Evolutionary conservation across 1,139 yeast genomes (phyloP).

Genomic region (Meyerozyma elateridarum): DNA sequence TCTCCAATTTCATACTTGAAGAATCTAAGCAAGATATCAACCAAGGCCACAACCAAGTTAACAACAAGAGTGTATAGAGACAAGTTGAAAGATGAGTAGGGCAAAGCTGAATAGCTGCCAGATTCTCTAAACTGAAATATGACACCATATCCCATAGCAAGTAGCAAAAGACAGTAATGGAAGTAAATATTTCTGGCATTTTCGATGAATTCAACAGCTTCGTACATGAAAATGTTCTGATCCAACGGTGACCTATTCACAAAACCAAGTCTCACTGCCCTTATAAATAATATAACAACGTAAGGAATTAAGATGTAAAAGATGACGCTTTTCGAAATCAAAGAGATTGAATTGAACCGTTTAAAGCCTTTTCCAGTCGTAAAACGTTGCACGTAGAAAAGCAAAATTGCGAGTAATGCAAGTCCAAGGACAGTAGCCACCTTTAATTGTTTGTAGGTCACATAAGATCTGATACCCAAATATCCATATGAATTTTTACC

Average conservation of each 20-base stretch:
- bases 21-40: conserved; percentile 5
- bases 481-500: conserved; percentile 26
- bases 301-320: conserved; percentile 27
- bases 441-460: conserved; percentile 17
- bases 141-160: conserved; percentile 40
- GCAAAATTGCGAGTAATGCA: conserved; percentile 18
- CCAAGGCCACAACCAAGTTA: conserved; percentile 9
- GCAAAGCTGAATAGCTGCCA: too few relatives aligned
- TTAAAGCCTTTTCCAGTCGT: conserved; percentile 27
- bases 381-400: conserved; percentile 25
- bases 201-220: too few relatives aligned
- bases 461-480: conserved; percentile 18
- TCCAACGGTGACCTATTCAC: too few relatives aligned
- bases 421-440: conserved; percentile 16
- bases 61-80: too few relatives aligned
- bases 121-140: conserved; percentile 26
- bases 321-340: conserved; percentile 30
- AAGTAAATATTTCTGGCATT: conserved; percentile 8
- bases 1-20: background rate
- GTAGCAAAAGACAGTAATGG: conserved; percentile 20
- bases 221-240: conserved; percentile 4
- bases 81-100: too few relatives aligned
- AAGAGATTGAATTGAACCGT: conserved; percentile 29
- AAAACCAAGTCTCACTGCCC: too few relatives aligned
- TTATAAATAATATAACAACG: too few relatives aligned